Base-by-base conservation (phyloP, 768 basidiomycete species). In the Xanthoconium stramineum region DNA sequence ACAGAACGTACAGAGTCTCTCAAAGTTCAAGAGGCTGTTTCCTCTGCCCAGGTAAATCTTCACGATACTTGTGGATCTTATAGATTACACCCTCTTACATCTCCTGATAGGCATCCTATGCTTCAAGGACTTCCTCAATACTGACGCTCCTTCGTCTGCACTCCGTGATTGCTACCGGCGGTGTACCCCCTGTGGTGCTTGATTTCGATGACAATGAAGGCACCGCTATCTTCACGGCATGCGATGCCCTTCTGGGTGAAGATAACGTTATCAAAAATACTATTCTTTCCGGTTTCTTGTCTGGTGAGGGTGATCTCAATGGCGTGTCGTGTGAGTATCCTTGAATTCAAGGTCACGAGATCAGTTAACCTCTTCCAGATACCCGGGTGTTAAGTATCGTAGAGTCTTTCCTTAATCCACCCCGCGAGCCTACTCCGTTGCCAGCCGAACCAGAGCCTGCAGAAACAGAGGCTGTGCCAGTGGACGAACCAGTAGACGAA, bases 81-180 rank as follows among this genome's bases (percentile, higher is more conserved):
- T 3, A 12, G 33, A 17, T 42, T n/a, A 30, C 39, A 24, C 49
- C 43, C 47, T 52, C 43, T 61, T 14, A 43, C 35, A 3, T 33
- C 19, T 36, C n/a, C 45, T 45, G 55, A 17, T 53, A 89, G 87
- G 73, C 73, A 40, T 67, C 74, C 2, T 65, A 77, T 29, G 60
- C 72, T 11, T 69, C 72, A 17, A 84, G 74, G 64, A 72, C 76
- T 10, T 78, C 76, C 9, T 77, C 81, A 19, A 66, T 89, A 38
- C 70, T 91, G 52, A 75, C 79, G 37, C 75, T 90, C 60, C 71
- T 89, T 53, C 84, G 83, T 48, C 61, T 89, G 43, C 85, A 80
- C 43, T 72, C 80, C 32, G 69, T 78, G 19, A 64, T 89, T 39
- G 69, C 77, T 15, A 63, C 72, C 32, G 79, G 78, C 1, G 74